Evolutionary conservation across 1,139 yeast species (phyloP).

Genomic region (Sugiyamaella paludigena): DNA sequence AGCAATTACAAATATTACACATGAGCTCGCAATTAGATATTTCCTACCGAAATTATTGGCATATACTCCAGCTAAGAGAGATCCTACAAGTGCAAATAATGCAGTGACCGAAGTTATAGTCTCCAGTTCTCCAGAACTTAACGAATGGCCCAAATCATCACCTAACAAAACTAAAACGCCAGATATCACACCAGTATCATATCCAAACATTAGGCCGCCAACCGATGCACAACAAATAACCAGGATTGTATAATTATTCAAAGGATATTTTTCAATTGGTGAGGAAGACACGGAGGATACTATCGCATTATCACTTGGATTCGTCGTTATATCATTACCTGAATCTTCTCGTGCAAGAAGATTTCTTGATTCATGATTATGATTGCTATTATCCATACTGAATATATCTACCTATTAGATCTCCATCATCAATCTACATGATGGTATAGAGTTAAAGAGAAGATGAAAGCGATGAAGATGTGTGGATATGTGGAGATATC

Average conservation of each 20-base stretch:
- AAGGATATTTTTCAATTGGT: neutral
- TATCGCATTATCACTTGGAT: no score
- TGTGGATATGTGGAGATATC: no score
- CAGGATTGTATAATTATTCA: constrained; percentile 13
- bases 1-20: constrained; percentile 40
- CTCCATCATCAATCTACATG: no score
- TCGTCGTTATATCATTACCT: no score
- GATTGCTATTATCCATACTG: no score
- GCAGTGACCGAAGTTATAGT: constrained; percentile 45
- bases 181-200: constrained; percentile 28
- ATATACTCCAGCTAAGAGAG: constrained; percentile 40
- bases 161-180: constrained; percentile 38
- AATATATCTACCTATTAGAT: no score
- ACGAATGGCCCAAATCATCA: constrained; percentile 32
- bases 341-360: no score
- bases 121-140: constrained; percentile 39
- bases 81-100: constrained; percentile 45
- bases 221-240: constrained; percentile 24
- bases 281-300: no score
- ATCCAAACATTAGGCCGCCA: constrained; percentile 30
- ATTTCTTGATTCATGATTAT: no score
- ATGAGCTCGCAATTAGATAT: constrained; percentile 39
- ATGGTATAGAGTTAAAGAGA: no score
- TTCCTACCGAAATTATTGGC: constrained; percentile 41
- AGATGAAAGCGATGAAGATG: no score